Percentiles rank a stretch among this genome's conserved stretches.
Evolutionary conservation across 2,329 filamentous ascomycete genomes (phyloP).

Genomic region (Beauveria medogensis): DNA sequence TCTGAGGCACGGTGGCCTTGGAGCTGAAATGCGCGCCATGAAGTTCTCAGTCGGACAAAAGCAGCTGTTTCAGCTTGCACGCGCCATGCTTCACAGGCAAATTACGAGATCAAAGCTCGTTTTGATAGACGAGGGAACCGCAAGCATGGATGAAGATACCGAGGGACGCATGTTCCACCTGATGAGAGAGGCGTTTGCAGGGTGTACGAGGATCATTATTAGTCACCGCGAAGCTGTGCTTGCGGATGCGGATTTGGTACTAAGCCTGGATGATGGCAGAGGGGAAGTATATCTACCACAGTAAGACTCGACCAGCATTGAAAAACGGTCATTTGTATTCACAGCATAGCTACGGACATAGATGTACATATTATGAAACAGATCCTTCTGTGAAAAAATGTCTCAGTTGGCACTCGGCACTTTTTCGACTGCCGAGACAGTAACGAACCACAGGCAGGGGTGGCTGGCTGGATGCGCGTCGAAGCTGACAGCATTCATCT

Average conservation of each 20-base stretch:
- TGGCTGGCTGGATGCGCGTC: too few species aligned
- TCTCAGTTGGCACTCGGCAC: too few species aligned
- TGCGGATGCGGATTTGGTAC: not conserved
- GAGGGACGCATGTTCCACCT: not conserved
- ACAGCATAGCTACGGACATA: not conserved
- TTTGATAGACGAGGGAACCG: not conserved
- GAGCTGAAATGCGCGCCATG: not conserved
- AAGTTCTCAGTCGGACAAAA: not conserved
- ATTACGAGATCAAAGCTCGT: not conserved
- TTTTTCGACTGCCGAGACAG: too few species aligned
- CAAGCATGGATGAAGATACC: not conserved
- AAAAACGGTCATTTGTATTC: not conserved
- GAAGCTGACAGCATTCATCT: too few species aligned
- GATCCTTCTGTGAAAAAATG: too few species aligned
- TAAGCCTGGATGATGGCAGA: not conserved
- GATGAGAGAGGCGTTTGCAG: not conserved
- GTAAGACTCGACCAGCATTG: not conserved
- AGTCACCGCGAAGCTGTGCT: not conserved
- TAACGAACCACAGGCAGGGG: too few species aligned
- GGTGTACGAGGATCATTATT: not conserved
- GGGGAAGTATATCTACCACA: not conserved
- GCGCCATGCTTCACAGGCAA: slow-evolving; percentile 1
- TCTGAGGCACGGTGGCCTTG: not conserved
- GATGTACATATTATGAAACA: not conserved
- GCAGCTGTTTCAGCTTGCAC: slow-evolving; percentile 3